Evolutionary conservation across 2,329 filamentous ascomycete genomes (phyloP).

Genomic region (Monosporascus sp.): DNA sequence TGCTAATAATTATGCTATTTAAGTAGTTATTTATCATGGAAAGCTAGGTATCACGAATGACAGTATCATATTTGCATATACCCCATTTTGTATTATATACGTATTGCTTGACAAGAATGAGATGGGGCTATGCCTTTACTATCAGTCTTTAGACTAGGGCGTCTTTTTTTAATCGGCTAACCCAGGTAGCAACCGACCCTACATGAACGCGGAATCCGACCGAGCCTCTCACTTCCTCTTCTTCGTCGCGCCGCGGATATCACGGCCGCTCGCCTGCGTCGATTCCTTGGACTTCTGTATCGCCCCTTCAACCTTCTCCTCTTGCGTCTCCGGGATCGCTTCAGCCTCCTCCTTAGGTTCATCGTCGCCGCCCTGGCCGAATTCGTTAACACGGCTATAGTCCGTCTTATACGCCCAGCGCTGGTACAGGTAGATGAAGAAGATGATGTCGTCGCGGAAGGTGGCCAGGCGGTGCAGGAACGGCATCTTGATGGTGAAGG

Average conservation of each 20-base stretch:
- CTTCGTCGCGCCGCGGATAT: conserved; percentile 42
- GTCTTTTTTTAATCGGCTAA: no score
- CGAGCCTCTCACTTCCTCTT: conserved; percentile 38
- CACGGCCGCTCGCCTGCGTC: conserved; percentile 45
- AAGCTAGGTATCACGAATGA: no score
- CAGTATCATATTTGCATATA: no score
- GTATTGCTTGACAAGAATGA: no score
- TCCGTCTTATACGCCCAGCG: conserved; percentile 88
- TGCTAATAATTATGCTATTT: no score
- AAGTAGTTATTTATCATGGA: no score
- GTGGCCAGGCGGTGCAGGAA: conserved; percentile 88
- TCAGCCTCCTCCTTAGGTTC: conserved; percentile 50
- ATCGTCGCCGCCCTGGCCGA: conserved; percentile 95
- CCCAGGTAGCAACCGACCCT: no score
- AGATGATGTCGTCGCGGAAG: conserved; percentile 91
- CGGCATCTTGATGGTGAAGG: conserved; percentile 99
- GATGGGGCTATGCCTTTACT: no score
- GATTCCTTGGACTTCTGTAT: conserved; percentile 28
- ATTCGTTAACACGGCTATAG: conserved; percentile 91
- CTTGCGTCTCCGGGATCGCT: conserved; percentile 22
- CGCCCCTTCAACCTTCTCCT: conserved; percentile 20
- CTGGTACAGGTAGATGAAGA: conserved; percentile 97
- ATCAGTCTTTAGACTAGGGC: no score
- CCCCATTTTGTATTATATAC: no score
- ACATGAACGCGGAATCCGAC: no score